Conservation (phyloP, 1,284 basidiomycete genomes). For the Limonomyces culmigenus region DNA sequence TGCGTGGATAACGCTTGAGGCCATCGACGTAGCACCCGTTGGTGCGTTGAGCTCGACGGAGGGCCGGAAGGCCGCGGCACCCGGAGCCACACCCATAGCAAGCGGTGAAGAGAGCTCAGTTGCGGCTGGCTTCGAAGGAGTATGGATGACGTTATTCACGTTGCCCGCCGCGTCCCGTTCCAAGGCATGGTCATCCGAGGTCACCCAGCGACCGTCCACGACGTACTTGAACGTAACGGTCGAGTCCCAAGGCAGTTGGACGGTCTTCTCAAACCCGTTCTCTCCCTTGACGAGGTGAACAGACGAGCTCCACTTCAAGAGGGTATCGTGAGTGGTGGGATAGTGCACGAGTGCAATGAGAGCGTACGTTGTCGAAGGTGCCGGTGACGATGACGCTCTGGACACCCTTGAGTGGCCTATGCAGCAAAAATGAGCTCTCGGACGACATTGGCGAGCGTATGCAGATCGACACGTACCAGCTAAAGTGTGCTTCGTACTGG, state of each 20-base stretch:
- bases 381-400: conserved; percentile 53
- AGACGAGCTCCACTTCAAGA: conserved; percentile 46
- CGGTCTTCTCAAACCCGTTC: conserved; percentile 36
- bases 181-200: conserved; percentile 36
- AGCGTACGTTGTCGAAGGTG: conserved; percentile 56
- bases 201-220: conserved; percentile 57
- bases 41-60: background rate
- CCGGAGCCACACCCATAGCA: conserved; percentile 3
- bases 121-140: conserved; percentile 29
- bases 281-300: conserved; percentile 32
- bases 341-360: conserved; percentile 4
- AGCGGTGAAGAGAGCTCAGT: conserved; percentile 4
- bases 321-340: conserved; percentile 1
- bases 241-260: conserved; percentile 42
- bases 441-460: conserved; percentile 1
- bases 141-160: conserved; percentile 54
- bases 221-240: conserved; percentile 63
- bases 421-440: conserved; percentile 3
- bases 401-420: conserved; percentile 41
- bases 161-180: conserved; percentile 45
- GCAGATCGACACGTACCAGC: conserved; percentile 3
- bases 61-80: background rate
- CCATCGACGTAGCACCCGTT: background rate
- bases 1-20: background rate
- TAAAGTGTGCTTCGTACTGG: conserved; percentile 1